Conservation (phyloP, 495 filamentous ascomycete genomes). For the Gamarada debralockiae region DNA sequence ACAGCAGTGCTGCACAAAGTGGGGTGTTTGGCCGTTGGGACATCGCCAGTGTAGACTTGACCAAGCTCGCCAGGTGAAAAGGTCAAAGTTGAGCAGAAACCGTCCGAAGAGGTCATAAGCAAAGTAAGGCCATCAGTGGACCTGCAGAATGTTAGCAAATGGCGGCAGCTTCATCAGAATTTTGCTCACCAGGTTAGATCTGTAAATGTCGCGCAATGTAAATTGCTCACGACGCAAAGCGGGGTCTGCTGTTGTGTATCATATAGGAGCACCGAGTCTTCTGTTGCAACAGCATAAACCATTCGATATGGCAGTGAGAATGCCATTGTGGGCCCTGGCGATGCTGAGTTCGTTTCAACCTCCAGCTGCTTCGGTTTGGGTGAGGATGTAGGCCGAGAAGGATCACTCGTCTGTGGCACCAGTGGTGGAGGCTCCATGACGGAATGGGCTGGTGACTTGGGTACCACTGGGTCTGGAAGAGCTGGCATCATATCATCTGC, state of each 20-base stretch:
- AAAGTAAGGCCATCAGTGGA: constrained; percentile 88
- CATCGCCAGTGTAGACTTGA: constrained; percentile 70
- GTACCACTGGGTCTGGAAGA: constrained; percentile 75
- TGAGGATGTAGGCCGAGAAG: constrained; percentile 43
- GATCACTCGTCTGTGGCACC: constrained; percentile 41
- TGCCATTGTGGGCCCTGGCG: constrained; percentile 57
- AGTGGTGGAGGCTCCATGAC: constrained; percentile 85
- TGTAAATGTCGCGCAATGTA: constrained; percentile 96
- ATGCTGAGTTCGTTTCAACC: constrained; percentile 45
- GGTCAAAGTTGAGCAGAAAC: constrained; percentile 89
- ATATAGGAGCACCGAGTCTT: constrained; percentile 93
- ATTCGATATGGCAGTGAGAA: constrained; percentile 90
- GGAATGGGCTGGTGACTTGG: constrained; percentile 41
- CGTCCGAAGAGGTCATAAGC: constrained; percentile 94
- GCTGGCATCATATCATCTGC: constrained; percentile 77
- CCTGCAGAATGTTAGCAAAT: constrained; percentile 43
- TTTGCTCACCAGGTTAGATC: constrained; percentile 82
- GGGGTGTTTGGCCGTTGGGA: constrained; percentile 47
- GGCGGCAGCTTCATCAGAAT: not conserved
- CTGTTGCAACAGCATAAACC: constrained; percentile 94
- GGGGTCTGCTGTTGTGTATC: constrained; percentile 97
- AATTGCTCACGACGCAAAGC: constrained; percentile 87
- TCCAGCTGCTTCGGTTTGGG: constrained; percentile 47
- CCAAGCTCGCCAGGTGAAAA: constrained; percentile 86
- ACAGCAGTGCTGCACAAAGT: constrained; percentile 33